Percentiles rank a stretch among this genome's conserved stretches.
phyloP scores from a whole-genome alignment of 768 basidiomycete species.

The Coprinellus micaceus region DNA sequence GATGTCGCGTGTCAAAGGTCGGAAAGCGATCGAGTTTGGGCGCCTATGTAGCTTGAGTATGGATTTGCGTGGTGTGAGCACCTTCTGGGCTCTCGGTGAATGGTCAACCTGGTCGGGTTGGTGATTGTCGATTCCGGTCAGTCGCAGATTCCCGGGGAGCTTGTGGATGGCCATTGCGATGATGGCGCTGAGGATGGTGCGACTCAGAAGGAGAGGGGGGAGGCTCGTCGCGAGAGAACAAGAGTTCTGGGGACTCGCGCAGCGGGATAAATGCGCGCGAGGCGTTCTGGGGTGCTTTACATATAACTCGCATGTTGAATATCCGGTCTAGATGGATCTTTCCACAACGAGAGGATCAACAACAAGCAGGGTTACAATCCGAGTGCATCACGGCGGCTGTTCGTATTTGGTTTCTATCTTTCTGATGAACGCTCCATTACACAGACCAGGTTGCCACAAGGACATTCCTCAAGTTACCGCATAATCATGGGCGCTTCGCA shows the following conservation, averaged over 20 bases:
- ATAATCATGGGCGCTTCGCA: too few relatives aligned
- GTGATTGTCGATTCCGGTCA: too few relatives aligned
- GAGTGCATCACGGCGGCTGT: too few relatives aligned
- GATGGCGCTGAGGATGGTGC: not conserved
- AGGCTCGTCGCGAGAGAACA: too few relatives aligned
- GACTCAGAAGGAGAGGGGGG: too few relatives aligned
- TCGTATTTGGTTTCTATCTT: too few relatives aligned
- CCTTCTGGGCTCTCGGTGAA: not conserved
- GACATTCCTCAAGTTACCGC: too few relatives aligned
- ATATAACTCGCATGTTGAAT: not conserved
- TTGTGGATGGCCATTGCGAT: not conserved
- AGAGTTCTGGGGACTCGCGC: too few relatives aligned
- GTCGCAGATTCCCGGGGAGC: too few relatives aligned
- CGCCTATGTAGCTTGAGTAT: conserved; percentile 3
- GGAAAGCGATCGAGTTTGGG: not conserved
- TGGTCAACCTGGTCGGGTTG: not conserved
- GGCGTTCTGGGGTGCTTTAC: not conserved
- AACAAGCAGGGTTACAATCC: not conserved
- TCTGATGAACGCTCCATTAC: too few relatives aligned
- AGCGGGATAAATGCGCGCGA: too few relatives aligned
- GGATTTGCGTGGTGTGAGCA: conserved; percentile 4
- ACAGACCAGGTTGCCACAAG: too few relatives aligned
- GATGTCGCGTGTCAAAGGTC: not conserved
- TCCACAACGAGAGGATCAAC: not conserved
- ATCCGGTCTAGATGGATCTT: conserved; percentile 1